Evolutionary conservation across 129 eudicot species (phyloP).

Genomic region (Erigeron canadensis): DNA sequence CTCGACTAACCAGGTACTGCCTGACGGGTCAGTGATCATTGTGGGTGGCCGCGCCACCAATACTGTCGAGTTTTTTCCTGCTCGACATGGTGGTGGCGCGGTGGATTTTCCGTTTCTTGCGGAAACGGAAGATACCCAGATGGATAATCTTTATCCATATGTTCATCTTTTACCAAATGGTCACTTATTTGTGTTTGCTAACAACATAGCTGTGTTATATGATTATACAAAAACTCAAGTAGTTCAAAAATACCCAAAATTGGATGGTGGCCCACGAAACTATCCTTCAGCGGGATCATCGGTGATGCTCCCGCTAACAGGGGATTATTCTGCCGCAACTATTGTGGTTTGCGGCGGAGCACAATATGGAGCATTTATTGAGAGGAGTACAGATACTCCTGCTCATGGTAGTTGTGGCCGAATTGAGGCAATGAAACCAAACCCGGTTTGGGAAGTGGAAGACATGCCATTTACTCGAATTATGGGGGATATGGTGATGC

Average conservation of each 20-base stretch:
- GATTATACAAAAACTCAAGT: not conserved
- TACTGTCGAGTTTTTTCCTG: not conserved
- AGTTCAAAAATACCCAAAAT: not conserved
- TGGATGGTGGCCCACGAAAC: slow-evolving; percentile 3
- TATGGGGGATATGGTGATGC: slow-evolving; percentile 15
- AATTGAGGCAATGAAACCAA: not conserved
- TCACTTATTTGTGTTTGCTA: slow-evolving; percentile 5
- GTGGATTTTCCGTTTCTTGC: not conserved
- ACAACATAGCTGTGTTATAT: not conserved
- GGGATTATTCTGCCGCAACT: not conserved
- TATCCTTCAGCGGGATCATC: slow-evolving; percentile 8
- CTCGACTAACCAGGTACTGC: not conserved
- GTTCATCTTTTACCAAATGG: slow-evolving; percentile 5
- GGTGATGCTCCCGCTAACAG: not conserved
- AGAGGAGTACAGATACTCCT: slow-evolving; percentile 1
- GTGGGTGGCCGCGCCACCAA: not conserved
- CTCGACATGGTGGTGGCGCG: not conserved
- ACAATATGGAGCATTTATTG: slow-evolving; percentile 5
- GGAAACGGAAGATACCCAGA: slow-evolving; percentile 1
- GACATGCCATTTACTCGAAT: slow-evolving; percentile 9
- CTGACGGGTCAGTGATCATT: not conserved
- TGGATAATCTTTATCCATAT: slow-evolving; percentile 3
- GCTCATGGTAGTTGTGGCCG: slow-evolving; percentile 5
- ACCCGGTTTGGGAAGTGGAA: slow-evolving; percentile 7
- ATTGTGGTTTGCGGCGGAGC: slow-evolving; percentile 6